Base-by-base conservation (phyloP, 225 moss, liverwort and hornwort genomes). In the Bryum argenteum region DNA sequence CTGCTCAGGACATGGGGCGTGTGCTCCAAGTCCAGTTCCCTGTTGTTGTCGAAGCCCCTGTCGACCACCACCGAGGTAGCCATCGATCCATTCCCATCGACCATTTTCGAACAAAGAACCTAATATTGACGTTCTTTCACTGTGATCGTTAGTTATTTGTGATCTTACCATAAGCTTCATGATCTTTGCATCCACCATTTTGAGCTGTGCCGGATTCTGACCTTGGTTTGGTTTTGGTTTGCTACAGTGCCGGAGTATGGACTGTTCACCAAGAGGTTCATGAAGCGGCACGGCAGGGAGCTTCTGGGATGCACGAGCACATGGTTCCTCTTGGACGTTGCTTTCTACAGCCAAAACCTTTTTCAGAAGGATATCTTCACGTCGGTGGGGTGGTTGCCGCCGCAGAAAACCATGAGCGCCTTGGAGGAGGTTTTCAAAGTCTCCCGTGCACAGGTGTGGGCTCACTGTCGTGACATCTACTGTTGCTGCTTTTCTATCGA, bases 301-400 rank as follows among this genome's bases (percentile, higher is more conserved):
- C 76, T 86, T 47, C 54, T 82, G 1, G 86, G 82, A 21, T 65
- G 68, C 9, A 71, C 73, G 8, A 70, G 33, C 33, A 33, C 33
- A 5, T 33, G 33, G 33, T 33, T 33, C 7, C 33, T 33, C 3
- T 33, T 33, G 58, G 61, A 65, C 47, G 9, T 86, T 65, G 77
- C 58, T 5, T 33, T 33, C 33, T 33, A 33, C 7, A 5, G 5
- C 5, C 33, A 33, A 33, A 33, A 33, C 33, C 8, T 82, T 26
- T 82, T 82, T 44, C 77, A 82, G 65, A 82, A 82, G 58, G 86
- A 86, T 12, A 70, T 86, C 21, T 82, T 86, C 77, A 73, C 86
- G 17, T 63, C 76, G 10, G 74, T 82, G 39, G 86, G 82, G 10
- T 86, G 86, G 82, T 43, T 86, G 16, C 86, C 86, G 0, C 53